Evolutionary conservation across 2,329 filamentous ascomycete species (phyloP).

Genomic region (Metarhizium rileyi): DNA sequence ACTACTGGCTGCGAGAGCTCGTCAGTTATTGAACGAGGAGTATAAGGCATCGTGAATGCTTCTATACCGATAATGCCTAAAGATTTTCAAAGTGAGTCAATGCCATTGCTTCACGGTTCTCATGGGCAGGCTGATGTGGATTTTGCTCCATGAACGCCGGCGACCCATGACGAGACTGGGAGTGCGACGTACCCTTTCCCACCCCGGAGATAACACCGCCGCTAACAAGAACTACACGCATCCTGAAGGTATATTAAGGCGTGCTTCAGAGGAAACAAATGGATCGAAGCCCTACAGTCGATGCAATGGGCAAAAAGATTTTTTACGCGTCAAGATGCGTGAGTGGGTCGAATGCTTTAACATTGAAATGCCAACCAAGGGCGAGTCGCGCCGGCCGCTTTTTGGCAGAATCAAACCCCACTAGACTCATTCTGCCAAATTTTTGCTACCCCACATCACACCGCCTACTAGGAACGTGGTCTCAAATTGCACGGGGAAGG

Average conservation of each 20-base stretch:
- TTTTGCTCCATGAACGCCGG: not conserved
- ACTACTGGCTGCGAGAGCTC: constrained; percentile 45
- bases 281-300: not conserved
- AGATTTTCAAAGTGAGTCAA: not conserved
- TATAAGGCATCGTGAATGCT: too few relatives aligned
- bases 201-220: constrained; percentile 47
- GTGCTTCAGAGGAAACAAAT: not conserved
- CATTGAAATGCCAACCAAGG: too few relatives aligned
- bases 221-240: constrained; percentile 20
- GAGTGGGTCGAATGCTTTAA: too few relatives aligned
- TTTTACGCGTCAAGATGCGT: not conserved
- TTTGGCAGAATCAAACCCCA: too few relatives aligned
- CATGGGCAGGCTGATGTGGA: not conserved
- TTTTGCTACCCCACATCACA: too few relatives aligned
- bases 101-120: not conserved
- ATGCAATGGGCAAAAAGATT: not conserved
- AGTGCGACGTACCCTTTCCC: constrained; percentile 40
- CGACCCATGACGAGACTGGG: not conserved
- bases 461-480: too few relatives aligned
- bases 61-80: constrained; percentile 7
- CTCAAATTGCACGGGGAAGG: too few relatives aligned
- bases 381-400: too few relatives aligned
- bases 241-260: constrained; percentile 7
- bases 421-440: too few relatives aligned
- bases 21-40: not conserved